phyloP scores from a whole-genome alignment of 371 early-diverging fungal genomes.

The Syncephalastrum racemosum region DNA sequence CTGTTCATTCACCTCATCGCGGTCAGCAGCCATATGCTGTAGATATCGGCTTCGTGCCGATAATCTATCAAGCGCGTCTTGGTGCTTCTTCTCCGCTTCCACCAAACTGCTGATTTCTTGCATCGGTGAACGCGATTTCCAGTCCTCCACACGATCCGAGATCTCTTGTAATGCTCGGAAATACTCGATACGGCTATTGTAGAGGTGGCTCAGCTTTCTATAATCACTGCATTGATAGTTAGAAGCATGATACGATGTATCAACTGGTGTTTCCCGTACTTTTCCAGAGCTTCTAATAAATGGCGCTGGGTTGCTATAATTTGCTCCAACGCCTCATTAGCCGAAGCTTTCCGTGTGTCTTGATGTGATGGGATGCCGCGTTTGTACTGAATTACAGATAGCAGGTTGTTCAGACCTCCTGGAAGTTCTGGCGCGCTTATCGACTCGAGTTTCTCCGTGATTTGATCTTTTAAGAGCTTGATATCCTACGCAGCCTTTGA shows the following conservation, averaged over 20 bases:
- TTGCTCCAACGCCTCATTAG: no score
- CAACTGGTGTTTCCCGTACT: no score
- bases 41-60: constrained; percentile 43
- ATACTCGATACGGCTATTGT: constrained; percentile 55
- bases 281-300: no score
- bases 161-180: constrained; percentile 57
- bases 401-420: neutral
- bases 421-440: no score
- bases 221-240: constrained; percentile 21
- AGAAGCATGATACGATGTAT: no score
- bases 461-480: no score
- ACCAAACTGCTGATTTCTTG: constrained; percentile 24
- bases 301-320: no score
- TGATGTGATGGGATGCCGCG: no score
- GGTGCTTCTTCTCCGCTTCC: constrained; percentile 23
- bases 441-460: no score
- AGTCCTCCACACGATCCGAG: constrained; percentile 45
- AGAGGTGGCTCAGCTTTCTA: constrained; percentile 28
- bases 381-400: neutral
- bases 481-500: no score
- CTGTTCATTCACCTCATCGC: neutral
- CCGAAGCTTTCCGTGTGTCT: no score
- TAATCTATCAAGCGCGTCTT: constrained; percentile 26
- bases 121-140: constrained; percentile 28
- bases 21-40: constrained; percentile 30